Conservation (phyloP, 495 filamentous ascomycete species). For the Saxispiralis lemnorum region DNA sequence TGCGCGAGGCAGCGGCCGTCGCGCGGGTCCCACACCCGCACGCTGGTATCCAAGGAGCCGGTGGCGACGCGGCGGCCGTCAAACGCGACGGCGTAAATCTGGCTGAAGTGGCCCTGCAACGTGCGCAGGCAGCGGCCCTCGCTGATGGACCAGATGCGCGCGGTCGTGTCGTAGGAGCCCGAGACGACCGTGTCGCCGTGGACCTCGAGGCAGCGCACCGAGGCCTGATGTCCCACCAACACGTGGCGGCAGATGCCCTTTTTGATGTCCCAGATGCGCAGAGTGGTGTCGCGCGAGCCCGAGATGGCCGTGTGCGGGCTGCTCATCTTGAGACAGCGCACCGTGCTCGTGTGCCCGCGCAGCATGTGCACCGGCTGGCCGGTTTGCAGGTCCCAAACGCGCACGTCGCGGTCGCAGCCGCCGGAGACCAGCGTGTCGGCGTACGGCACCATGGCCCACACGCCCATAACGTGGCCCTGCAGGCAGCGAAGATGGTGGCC, state of each 20-base stretch:
- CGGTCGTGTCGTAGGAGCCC: slow-evolving; percentile 91
- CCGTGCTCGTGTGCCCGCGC: slow-evolving; percentile 87
- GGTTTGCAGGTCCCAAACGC: slow-evolving; percentile 92
- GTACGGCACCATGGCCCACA: slow-evolving; percentile 99
- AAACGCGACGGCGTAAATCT: slow-evolving; percentile 97
- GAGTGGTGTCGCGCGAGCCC: slow-evolving; percentile 83
- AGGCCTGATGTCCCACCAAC: slow-evolving; percentile 90
- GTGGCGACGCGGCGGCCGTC: slow-evolving; percentile 89
- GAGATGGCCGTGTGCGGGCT: slow-evolving; percentile 86
- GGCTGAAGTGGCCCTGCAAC: slow-evolving; percentile 88
- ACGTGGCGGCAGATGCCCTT: slow-evolving; percentile 77
- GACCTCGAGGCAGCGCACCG: slow-evolving; percentile 86
- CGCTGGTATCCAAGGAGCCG: slow-evolving; percentile 89
- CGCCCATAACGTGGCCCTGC: slow-evolving; percentile 92
- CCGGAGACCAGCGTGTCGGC: slow-evolving; percentile 89
- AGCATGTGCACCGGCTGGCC: slow-evolving; percentile 57
- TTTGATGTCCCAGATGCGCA: slow-evolving; percentile 85
- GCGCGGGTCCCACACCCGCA: slow-evolving; percentile 86
- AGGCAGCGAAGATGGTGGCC: slow-evolving; percentile 76
- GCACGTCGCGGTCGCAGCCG: slow-evolving; percentile 88
- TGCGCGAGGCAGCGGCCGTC: slow-evolving; percentile 79
- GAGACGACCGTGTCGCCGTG: slow-evolving; percentile 91
- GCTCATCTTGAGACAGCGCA: slow-evolving; percentile 94
- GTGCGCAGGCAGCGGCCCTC: slow-evolving; percentile 81
- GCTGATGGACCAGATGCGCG: slow-evolving; percentile 91